phyloP scores from a whole-genome alignment of 2,329 filamentous ascomycete genomes.

The Alternaria postmessia region DNA sequence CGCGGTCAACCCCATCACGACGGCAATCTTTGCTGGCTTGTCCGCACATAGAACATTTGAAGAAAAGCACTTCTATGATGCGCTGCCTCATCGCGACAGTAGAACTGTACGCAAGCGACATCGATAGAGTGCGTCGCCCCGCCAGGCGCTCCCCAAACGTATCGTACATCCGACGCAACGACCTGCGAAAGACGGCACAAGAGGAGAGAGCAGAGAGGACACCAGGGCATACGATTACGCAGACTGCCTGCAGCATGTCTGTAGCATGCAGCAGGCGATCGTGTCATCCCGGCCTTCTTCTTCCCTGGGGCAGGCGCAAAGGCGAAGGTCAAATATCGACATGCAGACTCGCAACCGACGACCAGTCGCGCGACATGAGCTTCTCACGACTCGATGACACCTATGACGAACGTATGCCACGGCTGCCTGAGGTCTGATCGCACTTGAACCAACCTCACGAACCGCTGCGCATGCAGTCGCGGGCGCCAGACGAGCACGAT shows the following conservation, averaged over 20 bases:
- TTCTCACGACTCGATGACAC: not conserved
- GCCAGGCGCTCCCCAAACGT: not conserved
- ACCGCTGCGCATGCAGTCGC: not conserved
- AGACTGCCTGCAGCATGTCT: not conserved
- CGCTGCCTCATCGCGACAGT: not conserved
- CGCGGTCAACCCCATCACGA: not conserved
- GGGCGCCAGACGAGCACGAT: not conserved
- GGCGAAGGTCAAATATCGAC: not conserved
- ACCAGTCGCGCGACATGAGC: not conserved
- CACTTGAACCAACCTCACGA: not conserved
- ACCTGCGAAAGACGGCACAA: not conserved
- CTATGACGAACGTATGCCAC: not conserved
- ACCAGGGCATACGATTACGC: not conserved
- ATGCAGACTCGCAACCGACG: not conserved
- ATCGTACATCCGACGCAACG: not conserved
- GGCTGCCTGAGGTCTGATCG: not conserved
- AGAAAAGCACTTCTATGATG: not conserved
- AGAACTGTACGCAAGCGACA: not conserved
- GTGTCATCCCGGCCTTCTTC: not conserved
- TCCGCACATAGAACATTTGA: not conserved
- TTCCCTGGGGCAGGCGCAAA: not conserved
- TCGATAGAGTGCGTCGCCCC: not conserved
- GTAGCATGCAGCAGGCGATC: not conserved
- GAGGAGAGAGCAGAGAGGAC: not conserved
- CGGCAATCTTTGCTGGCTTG: not conserved